These are phyloP conservation scores for Rhododendron molle DNA, from an alignment of 148 eudicot species.

Conservation along the genomic window DNA sequence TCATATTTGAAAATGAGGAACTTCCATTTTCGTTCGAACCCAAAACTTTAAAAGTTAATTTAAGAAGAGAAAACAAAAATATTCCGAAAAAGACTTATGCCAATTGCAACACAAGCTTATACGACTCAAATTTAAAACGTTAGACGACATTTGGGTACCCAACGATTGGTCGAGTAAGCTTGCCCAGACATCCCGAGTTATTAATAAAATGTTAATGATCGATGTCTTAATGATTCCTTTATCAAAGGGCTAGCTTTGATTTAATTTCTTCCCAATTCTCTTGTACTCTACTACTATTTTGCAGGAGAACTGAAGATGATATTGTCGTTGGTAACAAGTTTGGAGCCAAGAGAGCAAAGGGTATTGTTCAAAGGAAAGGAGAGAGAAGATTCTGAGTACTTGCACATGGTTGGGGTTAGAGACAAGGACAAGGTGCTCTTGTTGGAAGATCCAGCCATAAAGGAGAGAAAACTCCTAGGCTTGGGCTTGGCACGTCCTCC, in stretches of 20 bases:
- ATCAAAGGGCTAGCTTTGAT: background rate
- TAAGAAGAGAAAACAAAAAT: no score
- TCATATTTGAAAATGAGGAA: no score
- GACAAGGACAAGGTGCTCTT: slow-evolving; percentile 65
- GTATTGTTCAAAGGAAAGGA: slow-evolving; percentile 66
- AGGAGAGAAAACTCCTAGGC: slow-evolving; percentile 48
- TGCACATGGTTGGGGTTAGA: slow-evolving; percentile 71
- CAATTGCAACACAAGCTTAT: background rate
- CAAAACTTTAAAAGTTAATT: no score
- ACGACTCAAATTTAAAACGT: background rate
- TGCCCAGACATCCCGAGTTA: background rate
- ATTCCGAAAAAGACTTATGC: background rate
- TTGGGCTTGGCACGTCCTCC: slow-evolving; percentile 28
- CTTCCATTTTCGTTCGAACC: no score
- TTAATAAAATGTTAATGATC: no score
- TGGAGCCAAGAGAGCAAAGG: slow-evolving; percentile 64
- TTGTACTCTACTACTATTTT: background rate
- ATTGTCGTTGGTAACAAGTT: slow-evolving; percentile 38
- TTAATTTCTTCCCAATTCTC: background rate
- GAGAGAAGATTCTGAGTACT: slow-evolving; percentile 52
- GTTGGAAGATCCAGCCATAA: slow-evolving; percentile 67
- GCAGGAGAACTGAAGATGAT: slow-evolving; percentile 55
- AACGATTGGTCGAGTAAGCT: background rate
- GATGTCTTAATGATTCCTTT: background rate
- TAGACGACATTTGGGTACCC: background rate